Evolutionary conservation across 768 basidiomycete species (phyloP).

Genomic region (Amanita muscaria): DNA sequence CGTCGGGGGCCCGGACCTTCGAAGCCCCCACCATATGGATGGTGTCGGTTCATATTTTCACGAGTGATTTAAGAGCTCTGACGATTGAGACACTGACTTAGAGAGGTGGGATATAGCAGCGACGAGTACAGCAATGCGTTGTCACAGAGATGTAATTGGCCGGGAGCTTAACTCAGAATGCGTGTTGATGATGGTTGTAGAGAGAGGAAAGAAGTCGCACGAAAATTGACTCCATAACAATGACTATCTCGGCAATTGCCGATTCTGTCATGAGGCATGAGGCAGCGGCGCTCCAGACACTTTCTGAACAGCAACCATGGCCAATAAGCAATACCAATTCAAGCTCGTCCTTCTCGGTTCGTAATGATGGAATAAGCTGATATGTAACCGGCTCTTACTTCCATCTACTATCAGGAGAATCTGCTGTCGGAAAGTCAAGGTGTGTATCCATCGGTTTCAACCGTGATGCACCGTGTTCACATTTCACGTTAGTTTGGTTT

Average conservation of each 20-base stretch:
- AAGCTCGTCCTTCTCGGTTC: constrained; percentile 92
- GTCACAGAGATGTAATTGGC: constrained; percentile 6
- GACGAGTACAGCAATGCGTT: constrained; percentile 6
- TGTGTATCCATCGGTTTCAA: constrained; percentile 25
- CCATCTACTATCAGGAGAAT: constrained; percentile 59
- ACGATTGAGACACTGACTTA: constrained; percentile 17
- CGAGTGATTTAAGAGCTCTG: constrained; percentile 16
- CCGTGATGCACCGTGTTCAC: constrained; percentile 16
- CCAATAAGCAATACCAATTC: constrained; percentile 81
- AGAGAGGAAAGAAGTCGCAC: constrained; percentile 12
- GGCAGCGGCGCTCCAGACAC: constrained; percentile 15
- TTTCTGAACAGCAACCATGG: constrained; percentile 51
- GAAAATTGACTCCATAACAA: constrained; percentile 6
- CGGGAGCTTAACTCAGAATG: constrained; percentile 9
- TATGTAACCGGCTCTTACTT: constrained; percentile 11
- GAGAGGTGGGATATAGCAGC: constrained; percentile 25
- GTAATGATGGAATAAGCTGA: constrained; percentile 17
- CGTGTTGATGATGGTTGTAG: constrained; percentile 11
- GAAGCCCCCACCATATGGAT: constrained; percentile 71
- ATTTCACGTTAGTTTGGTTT: constrained; percentile 59
- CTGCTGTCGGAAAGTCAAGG: constrained; percentile 97
- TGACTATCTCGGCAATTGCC: constrained; percentile 25
- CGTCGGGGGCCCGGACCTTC: constrained; percentile 43
- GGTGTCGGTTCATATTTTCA: constrained; percentile 75
- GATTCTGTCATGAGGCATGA: constrained; percentile 12